phyloP scores from a whole-genome alignment of 306 rosid species.

The Boehmeria nivea region DNA sequence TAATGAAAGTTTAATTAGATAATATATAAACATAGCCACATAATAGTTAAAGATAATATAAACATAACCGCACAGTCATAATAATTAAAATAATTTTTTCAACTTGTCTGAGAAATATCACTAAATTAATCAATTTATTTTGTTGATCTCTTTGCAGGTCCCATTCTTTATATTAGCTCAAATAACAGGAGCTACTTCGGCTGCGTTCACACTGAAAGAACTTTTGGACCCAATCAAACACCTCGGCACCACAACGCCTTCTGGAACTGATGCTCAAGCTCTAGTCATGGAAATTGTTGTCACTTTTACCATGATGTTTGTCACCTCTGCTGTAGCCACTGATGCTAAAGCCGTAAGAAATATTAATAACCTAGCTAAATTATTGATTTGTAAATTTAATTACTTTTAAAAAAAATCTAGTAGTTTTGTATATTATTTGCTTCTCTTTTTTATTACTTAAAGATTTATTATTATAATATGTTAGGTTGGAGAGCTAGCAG shows the following conservation, averaged over 20 bases:
- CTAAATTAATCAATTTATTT: background rate
- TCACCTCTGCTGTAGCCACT: conserved; percentile 53
- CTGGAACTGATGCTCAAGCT: conserved; percentile 44
- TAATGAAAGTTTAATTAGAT: no score
- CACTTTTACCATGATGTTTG: conserved; percentile 55
- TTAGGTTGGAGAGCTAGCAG: conserved; percentile 16
- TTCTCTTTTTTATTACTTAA: background rate
- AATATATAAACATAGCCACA: no score
- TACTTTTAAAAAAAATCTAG: no score
- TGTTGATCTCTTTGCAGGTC: conserved; percentile 26
- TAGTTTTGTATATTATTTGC: no score
- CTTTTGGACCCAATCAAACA: conserved; percentile 38
- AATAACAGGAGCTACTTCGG: conserved; percentile 56
- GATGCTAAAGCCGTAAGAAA: conserved; percentile 52
- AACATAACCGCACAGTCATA: no score
- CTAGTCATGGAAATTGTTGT: conserved; percentile 45
- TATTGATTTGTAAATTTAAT: no score
- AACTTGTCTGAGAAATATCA: no score
- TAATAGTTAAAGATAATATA: no score
- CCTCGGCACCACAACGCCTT: conserved; percentile 53
- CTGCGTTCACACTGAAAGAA: conserved; percentile 40
- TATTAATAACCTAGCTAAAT: background rate
- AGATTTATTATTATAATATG: background rate
- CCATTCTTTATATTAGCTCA: conserved; percentile 56
- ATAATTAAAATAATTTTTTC: no score